phyloP scores from a whole-genome alignment of 2,329 filamentous ascomycete species.

The Xylaria sp. region DNA sequence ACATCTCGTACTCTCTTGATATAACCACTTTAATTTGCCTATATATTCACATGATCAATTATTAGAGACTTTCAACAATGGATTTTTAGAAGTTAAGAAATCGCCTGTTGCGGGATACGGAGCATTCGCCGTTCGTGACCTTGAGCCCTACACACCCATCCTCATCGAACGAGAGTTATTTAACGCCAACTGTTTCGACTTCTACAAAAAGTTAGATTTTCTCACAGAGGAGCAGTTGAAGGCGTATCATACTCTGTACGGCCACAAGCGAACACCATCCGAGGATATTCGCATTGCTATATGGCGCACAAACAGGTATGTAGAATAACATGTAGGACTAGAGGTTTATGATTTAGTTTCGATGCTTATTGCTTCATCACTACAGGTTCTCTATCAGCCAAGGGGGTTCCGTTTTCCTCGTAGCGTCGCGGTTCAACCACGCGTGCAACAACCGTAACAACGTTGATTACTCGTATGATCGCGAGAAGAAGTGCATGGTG shows the following conservation, averaged over 20 bases:
- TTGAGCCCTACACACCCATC: constrained; percentile 55
- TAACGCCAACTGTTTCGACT: constrained; percentile 42
- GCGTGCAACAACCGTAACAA: constrained; percentile 60
- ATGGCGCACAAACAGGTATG: constrained; percentile 61
- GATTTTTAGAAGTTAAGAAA: constrained; percentile 54
- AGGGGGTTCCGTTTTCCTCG: constrained; percentile 56
- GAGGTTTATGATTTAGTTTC: background rate
- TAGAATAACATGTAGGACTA: background rate
- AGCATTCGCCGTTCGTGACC: constrained; percentile 56
- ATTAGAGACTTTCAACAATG: constrained; percentile 50
- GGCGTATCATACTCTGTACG: constrained; percentile 55
- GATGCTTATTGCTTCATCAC: constrained; percentile 2
- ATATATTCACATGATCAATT: background rate
- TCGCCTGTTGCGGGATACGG: constrained; percentile 60
- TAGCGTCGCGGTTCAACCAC: constrained; percentile 69
- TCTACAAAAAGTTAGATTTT: constrained; percentile 53
- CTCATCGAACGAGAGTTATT: constrained; percentile 60
- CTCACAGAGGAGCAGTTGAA: constrained; percentile 49
- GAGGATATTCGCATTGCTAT: constrained; percentile 52
- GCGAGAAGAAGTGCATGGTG: constrained; percentile 50
- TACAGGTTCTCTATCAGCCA: constrained; percentile 34
- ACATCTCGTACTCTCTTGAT: background rate
- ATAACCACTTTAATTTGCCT: background rate
- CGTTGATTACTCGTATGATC: constrained; percentile 58
- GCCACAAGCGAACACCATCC: constrained; percentile 47